phyloP scores from a whole-genome alignment of 2,329 filamentous ascomycete species.

The Pseudocercospora ulei region DNA sequence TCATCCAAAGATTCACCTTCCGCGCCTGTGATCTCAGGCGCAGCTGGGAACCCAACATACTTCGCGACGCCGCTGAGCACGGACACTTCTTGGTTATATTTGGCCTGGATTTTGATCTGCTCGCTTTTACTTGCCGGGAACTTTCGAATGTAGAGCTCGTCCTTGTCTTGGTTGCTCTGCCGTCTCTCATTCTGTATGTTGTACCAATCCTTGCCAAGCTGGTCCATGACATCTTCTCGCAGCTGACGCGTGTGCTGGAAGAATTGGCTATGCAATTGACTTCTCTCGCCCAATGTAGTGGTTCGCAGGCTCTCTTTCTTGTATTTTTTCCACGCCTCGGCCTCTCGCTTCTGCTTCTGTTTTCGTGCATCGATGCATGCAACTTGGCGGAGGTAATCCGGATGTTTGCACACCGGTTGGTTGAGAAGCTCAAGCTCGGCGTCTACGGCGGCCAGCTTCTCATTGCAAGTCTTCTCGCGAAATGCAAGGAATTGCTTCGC shows the following conservation, averaged over 20 bases:
- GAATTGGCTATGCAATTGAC: conserved; percentile 81
- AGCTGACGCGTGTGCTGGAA: conserved; percentile 77
- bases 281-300: conserved; percentile 68
- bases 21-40: conserved; percentile 69
- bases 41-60: conserved; percentile 90
- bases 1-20: conserved; percentile 67
- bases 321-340: conserved; percentile 63
- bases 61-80: conserved; percentile 84
- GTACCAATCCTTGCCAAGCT: conserved; percentile 82
- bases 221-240: conserved; percentile 67
- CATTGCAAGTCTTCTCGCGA: conserved; percentile 78
- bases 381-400: conserved; percentile 83
- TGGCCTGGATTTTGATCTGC: conserved; percentile 72
- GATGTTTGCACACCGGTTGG: conserved; percentile 59
- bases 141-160: conserved; percentile 70
- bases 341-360: conserved; percentile 67
- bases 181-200: conserved; percentile 83
- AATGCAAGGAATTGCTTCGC: conserved; percentile 84
- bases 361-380: conserved; percentile 73
- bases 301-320: conserved; percentile 63
- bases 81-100: conserved; percentile 92
- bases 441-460: conserved; percentile 73
- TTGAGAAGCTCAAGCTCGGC: conserved; percentile 53
- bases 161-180: conserved; percentile 63
- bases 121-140: conserved; percentile 69